Conservation (phyloP, 2,329 filamentous ascomycete genomes). For the Anthostomella pinea region DNA sequence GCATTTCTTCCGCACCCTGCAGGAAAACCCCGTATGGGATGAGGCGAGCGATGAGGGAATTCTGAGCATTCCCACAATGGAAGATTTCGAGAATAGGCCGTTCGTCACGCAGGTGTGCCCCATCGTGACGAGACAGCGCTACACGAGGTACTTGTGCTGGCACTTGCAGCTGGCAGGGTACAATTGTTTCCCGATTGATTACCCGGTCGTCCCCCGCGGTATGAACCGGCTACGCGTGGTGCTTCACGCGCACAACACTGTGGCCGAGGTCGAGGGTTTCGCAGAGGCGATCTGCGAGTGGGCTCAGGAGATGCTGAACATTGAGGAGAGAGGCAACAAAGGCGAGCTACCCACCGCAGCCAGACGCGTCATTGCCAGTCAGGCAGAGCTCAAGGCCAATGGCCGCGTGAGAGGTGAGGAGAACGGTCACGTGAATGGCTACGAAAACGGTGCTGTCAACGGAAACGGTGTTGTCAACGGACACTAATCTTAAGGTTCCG, state of each 20-base stretch:
- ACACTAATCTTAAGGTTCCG: too few relatives aligned
- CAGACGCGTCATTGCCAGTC: too few relatives aligned
- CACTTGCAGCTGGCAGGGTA: conserved; percentile 19
- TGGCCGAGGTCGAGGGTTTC: conserved; percentile 32
- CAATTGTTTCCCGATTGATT: conserved; percentile 31
- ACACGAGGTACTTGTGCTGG: conserved; percentile 22
- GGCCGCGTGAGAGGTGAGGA: too few relatives aligned
- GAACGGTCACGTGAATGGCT: too few relatives aligned
- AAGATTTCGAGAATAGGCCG: conserved; percentile 23
- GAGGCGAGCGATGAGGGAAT: conserved; percentile 24
- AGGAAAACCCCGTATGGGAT: conserved; percentile 20
- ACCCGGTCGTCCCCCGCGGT: conserved; percentile 39
- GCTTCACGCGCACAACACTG: conserved; percentile 40
- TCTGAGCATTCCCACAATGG: conserved; percentile 26
- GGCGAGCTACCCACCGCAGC: too few relatives aligned
- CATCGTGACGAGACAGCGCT: conserved; percentile 23
- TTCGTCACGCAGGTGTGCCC: conserved; percentile 30
- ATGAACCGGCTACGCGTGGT: conserved; percentile 38
- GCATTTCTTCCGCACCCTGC: conserved; percentile 27
- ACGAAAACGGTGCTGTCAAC: too few relatives aligned
- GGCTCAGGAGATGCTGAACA: conserved; percentile 29
- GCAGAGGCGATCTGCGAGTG: conserved; percentile 30
- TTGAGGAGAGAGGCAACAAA: conserved; percentile 18
- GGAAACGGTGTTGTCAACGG: too few relatives aligned
- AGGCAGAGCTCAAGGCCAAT: too few relatives aligned